A percentile compares a stretch with the other conserved stretches of the same genome.
phyloP scores from a whole-genome alignment of 176 grass and related monocot species.

The Avena sativa region DNA sequence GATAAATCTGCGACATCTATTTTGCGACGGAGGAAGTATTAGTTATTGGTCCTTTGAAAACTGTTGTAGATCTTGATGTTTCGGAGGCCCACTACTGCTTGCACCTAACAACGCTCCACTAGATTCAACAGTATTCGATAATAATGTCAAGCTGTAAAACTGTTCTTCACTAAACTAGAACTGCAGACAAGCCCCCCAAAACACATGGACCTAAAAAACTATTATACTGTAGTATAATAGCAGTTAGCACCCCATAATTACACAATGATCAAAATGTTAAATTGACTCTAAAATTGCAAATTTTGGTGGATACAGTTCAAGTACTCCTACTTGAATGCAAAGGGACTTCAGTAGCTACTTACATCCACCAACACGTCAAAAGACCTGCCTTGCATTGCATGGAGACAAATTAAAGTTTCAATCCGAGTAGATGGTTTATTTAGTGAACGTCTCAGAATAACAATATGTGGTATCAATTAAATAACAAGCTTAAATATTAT shows the following conservation, averaged over 20 bases:
- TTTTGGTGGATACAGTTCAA: not conserved
- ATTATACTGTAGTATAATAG: too few species aligned
- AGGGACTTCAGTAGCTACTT: not conserved
- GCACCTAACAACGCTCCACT: not conserved
- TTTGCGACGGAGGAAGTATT: too few species aligned
- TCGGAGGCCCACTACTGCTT: not conserved
- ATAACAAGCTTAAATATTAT: not conserved
- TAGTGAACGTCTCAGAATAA: not conserved
- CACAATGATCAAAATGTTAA: not conserved
- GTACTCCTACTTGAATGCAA: not conserved
- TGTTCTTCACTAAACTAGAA: not conserved
- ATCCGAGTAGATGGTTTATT: not conserved
- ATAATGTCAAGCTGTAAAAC: not conserved
- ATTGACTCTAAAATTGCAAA: not conserved
- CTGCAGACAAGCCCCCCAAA: not conserved
- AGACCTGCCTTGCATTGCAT: not conserved
- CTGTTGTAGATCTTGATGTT: not conserved
- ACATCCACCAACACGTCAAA: conserved; percentile 21
- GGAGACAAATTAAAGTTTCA: not conserved
- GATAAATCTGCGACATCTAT: too few species aligned
- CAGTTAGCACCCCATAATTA: too few species aligned
- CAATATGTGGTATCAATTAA: not conserved
- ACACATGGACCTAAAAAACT: not conserved
- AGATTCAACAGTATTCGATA: not conserved
- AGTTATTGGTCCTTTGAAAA: not conserved